phyloP scores from a whole-genome alignment of 148 eudicot species.

The Camellia lanceoleosa region DNA sequence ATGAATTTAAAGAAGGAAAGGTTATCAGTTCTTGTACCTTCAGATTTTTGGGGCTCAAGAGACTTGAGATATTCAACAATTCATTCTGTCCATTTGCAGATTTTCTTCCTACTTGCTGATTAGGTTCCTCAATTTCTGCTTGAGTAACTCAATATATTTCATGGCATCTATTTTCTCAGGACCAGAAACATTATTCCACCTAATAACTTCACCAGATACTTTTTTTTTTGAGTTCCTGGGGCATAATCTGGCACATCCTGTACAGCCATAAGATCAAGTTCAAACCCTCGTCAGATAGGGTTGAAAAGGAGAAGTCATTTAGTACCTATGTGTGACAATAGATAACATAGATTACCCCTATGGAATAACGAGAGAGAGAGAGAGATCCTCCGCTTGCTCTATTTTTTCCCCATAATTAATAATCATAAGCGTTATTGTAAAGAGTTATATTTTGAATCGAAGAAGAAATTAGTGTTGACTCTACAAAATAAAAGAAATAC shows the following conservation, averaged over 20 bases:
- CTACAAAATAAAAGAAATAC: too few species aligned
- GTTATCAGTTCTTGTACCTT: slow-evolving; percentile 40
- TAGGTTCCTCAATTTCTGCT: slow-evolving; percentile 84
- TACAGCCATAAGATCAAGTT: not conserved
- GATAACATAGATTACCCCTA: too few species aligned
- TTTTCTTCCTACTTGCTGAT: slow-evolving; percentile 67
- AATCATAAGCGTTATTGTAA: too few species aligned
- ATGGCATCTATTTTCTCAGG: slow-evolving; percentile 75
- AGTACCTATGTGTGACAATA: too few species aligned
- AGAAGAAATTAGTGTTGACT: too few species aligned
- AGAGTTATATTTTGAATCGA: too few species aligned
- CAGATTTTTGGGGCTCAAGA: slow-evolving; percentile 82
- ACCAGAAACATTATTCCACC: slow-evolving; percentile 87
- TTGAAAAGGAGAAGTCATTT: not conserved
- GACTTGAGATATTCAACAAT: slow-evolving; percentile 75
- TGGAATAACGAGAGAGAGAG: too few species aligned
- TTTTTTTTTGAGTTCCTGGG: slow-evolving; percentile 86
- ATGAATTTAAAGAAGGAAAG: not conserved
- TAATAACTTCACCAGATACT: slow-evolving; percentile 75
- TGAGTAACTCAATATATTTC: slow-evolving; percentile 84
- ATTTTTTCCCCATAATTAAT: too few species aligned
- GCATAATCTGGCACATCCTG: slow-evolving; percentile 78
- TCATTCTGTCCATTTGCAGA: slow-evolving; percentile 74
- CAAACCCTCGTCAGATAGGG: not conserved
- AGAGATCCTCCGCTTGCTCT: too few species aligned